phyloP scores from a whole-genome alignment of 2,329 filamentous ascomycete genomes.

The Colletotrichum australisinense region DNA sequence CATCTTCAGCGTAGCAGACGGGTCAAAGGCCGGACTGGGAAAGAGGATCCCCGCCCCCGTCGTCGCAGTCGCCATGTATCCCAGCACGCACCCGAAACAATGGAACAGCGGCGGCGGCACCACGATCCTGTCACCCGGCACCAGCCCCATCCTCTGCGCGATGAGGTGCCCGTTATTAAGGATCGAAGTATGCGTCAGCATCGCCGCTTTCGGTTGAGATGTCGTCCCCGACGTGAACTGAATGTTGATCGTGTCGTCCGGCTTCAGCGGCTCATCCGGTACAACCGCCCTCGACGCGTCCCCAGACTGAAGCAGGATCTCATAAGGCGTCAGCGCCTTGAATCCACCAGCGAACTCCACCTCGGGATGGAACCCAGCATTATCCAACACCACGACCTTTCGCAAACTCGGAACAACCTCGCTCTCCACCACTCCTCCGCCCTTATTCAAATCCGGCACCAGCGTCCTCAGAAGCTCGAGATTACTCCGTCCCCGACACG shows the following conservation, averaged over 20 bases:
- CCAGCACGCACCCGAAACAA: constrained; percentile 91
- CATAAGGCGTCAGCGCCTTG: constrained; percentile 58
- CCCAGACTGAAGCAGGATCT: constrained; percentile 48
- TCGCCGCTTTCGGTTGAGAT: constrained; percentile 89
- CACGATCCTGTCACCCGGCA: constrained; percentile 78
- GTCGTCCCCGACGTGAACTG: constrained; percentile 99
- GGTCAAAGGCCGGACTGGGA: constrained; percentile 88
- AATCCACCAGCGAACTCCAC: constrained; percentile 53
- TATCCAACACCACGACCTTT: constrained; percentile 82
- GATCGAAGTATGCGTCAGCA: constrained; percentile 85
- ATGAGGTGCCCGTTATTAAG: constrained; percentile 93
- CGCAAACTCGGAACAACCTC: constrained; percentile 74
- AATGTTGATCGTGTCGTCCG: constrained; percentile 87
- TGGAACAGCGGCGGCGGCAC: constrained; percentile 89
- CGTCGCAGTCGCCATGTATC: constrained; percentile 96
- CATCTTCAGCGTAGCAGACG: constrained; percentile 74
- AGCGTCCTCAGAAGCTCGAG: constrained; percentile 57
- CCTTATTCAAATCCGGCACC: constrained; percentile 53
- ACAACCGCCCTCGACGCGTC: constrained; percentile 45
- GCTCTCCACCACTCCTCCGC: constrained; percentile 43
- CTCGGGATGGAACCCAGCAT: constrained; percentile 64
- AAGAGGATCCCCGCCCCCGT: constrained; percentile 84
- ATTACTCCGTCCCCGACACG: constrained; percentile 65
- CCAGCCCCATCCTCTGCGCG: constrained; percentile 85
- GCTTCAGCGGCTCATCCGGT: constrained; percentile 60